Evolutionary conservation across 768 basidiomycete genomes (phyloP).

Genomic region (Boletus rex-veris): DNA sequence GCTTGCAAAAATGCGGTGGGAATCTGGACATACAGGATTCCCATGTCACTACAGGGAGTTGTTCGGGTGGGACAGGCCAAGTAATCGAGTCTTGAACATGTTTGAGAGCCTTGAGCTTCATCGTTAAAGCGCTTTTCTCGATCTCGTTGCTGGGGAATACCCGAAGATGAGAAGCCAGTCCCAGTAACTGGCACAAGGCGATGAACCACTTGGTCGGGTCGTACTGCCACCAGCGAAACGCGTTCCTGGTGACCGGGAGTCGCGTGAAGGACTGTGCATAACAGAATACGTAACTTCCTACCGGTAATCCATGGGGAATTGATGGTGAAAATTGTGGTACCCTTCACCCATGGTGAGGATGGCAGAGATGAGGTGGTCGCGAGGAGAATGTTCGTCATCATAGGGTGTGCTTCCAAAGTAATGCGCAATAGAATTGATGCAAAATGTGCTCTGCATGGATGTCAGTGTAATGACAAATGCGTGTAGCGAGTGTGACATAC

Average conservation of each 20-base stretch:
- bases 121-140: slow-evolving; percentile 73
- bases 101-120: slow-evolving; percentile 77
- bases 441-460: slow-evolving; percentile 66
- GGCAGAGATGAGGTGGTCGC: slow-evolving; percentile 78
- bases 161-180: slow-evolving; percentile 78
- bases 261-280: slow-evolving; percentile 4
- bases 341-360: slow-evolving; percentile 73
- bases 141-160: slow-evolving; percentile 89
- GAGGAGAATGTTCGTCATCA: slow-evolving; percentile 73
- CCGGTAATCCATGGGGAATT: slow-evolving; percentile 75
- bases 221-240: slow-evolving; percentile 68
- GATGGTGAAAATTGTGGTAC: slow-evolving; percentile 78
- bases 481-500: slow-evolving; percentile 40
- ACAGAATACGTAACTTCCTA: neutral
- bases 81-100: slow-evolving; percentile 54
- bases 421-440: slow-evolving; percentile 86
- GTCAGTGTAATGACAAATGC: neutral
- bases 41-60: slow-evolving; percentile 79
- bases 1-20: neutral
- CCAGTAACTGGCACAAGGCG: slow-evolving; percentile 51
- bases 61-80: slow-evolving; percentile 57
- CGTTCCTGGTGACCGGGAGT: slow-evolving; percentile 46
- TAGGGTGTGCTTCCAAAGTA: slow-evolving; percentile 80
- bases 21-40: slow-evolving; percentile 58
- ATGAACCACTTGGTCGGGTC: slow-evolving; percentile 84